Percentiles rank a stretch among this genome's conserved stretches.
Evolutionary conservation across 331 rosid species (phyloP).

Genomic region (Quercus tomentella): DNA sequence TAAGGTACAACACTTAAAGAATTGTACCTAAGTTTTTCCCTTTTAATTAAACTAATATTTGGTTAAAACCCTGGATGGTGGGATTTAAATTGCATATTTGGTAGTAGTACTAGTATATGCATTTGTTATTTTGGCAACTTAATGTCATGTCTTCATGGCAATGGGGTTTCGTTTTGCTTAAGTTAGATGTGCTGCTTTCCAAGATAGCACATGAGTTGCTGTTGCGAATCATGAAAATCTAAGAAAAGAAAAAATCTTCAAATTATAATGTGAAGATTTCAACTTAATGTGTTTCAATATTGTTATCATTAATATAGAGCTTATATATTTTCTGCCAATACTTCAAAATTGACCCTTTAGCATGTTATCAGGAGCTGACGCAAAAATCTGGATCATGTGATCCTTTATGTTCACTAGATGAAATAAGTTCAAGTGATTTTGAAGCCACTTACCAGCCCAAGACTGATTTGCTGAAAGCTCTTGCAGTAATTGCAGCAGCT

Average conservation of each 20-base stretch:
- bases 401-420: conserved; percentile 81
- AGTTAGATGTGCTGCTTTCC: not conserved
- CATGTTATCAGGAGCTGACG: conserved; percentile 45
- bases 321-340: conserved; percentile 7
- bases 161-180: not conserved
- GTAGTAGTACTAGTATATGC: not conserved
- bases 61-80: not conserved
- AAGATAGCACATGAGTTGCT: not conserved
- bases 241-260: not conserved
- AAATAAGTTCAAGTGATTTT: conserved; percentile 62
- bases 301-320: not conserved
- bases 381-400: conserved; percentile 64
- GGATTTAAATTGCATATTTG: not conserved
- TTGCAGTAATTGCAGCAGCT: conserved; percentile 70
- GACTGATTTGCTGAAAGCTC: conserved; percentile 81
- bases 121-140: not conserved
- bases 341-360: conserved; percentile 13
- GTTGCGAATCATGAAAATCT: not conserved
- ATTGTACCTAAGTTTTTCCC: no score
- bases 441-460: conserved; percentile 63
- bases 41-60: not conserved
- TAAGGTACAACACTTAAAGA: no score
- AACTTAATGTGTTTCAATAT: not conserved
- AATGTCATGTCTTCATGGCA: not conserved
- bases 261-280: not conserved